phyloP scores from a whole-genome alignment of 2,329 filamentous ascomycete species.

The Pestalotiopsis sp. region DNA sequence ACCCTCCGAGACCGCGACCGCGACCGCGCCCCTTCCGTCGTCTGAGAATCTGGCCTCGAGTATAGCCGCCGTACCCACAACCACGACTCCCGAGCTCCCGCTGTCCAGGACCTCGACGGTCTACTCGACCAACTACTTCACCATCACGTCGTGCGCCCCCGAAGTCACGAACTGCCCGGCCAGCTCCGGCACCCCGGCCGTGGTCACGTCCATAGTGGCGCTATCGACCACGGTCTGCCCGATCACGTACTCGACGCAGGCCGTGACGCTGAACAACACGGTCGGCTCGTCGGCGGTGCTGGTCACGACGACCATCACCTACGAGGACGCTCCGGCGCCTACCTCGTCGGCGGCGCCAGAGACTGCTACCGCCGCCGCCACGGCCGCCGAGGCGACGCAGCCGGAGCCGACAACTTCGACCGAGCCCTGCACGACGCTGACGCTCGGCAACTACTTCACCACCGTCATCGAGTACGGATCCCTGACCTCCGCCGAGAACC shows the following conservation, averaged over 20 bases:
- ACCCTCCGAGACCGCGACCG: neutral
- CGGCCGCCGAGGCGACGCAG: slow-evolving; percentile 15
- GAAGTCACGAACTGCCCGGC: slow-evolving; percentile 28
- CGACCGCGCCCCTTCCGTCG: neutral
- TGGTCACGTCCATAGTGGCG: slow-evolving; percentile 29
- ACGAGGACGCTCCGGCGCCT: slow-evolving; percentile 25
- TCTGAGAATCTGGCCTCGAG: neutral
- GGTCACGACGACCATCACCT: slow-evolving; percentile 28
- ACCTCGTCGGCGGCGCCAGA: slow-evolving; percentile 16
- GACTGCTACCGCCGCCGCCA: slow-evolving; percentile 15
- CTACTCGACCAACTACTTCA: slow-evolving; percentile 31
- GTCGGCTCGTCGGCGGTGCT: slow-evolving; percentile 25
- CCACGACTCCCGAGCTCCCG: slow-evolving; percentile 4
- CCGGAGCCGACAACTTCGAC: slow-evolving; percentile 12
- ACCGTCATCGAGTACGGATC: slow-evolving; percentile 28
- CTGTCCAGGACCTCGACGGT: slow-evolving; percentile 31
- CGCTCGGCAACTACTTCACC: slow-evolving; percentile 29
- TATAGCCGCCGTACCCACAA: neutral
- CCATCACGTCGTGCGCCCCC: slow-evolving; percentile 29
- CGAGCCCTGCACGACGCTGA: slow-evolving; percentile 26
- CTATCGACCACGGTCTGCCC: slow-evolving; percentile 33
- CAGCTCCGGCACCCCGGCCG: slow-evolving; percentile 18
- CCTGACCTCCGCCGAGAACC: slow-evolving; percentile 16
- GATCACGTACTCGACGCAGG: slow-evolving; percentile 23
- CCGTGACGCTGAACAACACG: slow-evolving; percentile 27